These are phyloP conservation scores for Penicillium psychrosexuale DNA, from an alignment of 2,329 filamentous ascomycete species.

Conservation along the genomic window DNA sequence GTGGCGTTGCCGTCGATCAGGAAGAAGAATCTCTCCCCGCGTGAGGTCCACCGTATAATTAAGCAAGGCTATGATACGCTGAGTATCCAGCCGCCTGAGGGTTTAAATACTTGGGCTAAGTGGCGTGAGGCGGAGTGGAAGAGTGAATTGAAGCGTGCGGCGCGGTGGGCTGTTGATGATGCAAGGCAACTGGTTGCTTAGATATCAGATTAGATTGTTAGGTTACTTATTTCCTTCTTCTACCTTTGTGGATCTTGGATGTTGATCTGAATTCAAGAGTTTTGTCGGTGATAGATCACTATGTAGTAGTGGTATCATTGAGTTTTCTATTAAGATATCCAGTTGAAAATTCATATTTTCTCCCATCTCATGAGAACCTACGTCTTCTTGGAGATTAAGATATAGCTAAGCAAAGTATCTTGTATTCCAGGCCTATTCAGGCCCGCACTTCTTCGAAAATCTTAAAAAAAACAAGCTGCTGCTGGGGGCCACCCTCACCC, in stretches of 20 bases:
- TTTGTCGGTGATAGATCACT: not conserved
- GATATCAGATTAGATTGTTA: not conserved
- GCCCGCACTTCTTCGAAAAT: not conserved
- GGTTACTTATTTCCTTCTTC: not conserved
- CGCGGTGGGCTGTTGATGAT: constrained; percentile 72
- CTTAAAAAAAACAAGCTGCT: not conserved
- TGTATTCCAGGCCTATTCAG: not conserved
- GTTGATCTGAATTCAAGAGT: not conserved
- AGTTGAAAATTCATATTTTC: constrained; percentile 1
- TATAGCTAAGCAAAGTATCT: not conserved
- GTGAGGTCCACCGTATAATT: constrained; percentile 85
- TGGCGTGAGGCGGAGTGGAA: constrained; percentile 87
- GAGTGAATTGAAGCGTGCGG: constrained; percentile 79
- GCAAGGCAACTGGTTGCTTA: constrained; percentile 50
- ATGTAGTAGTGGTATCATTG: not conserved
- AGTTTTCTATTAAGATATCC: constrained; percentile 5
- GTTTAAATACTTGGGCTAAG: constrained; percentile 77
- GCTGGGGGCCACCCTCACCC: not conserved
- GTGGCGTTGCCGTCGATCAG: constrained; percentile 32
- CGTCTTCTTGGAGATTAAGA: not conserved
- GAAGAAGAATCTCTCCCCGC: constrained; percentile 71
- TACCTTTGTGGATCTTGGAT: not conserved
- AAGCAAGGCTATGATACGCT: constrained; percentile 95
- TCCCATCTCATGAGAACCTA: not conserved
- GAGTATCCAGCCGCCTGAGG: constrained; percentile 84